phyloP scores from a whole-genome alignment of 2,329 filamentous ascomycete species.

The Aaosphaeria arxii region DNA sequence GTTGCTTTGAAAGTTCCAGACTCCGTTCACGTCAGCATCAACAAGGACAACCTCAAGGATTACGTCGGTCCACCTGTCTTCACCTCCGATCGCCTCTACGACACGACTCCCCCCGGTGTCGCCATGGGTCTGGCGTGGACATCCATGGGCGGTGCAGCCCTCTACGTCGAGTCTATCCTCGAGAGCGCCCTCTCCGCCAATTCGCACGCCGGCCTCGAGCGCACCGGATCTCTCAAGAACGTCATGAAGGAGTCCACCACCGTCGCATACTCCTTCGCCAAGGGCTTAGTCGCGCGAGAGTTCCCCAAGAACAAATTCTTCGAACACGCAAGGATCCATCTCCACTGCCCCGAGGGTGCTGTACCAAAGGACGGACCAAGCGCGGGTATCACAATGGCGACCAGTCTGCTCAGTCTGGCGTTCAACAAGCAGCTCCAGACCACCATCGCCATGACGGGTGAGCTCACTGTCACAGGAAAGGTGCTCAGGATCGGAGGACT shows the following conservation, averaged over 20 bases:
- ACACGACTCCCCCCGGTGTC: constrained; percentile 87
- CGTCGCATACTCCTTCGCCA: constrained; percentile 95
- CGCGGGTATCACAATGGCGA: constrained; percentile 98
- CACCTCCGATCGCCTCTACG: constrained; percentile 92
- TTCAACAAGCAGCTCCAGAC: constrained; percentile 76
- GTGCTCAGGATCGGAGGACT: constrained; percentile 91
- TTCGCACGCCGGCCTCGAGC: constrained; percentile 77
- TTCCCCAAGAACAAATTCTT: constrained; percentile 95
- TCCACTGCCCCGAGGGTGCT: constrained; percentile 95
- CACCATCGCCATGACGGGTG: constrained; percentile 95
- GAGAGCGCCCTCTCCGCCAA: constrained; percentile 73
- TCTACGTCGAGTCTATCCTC: constrained; percentile 96
- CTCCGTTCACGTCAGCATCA: constrained; percentile 79
- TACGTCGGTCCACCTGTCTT: constrained; percentile 96
- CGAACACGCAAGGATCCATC: constrained; percentile 88
- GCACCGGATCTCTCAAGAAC: constrained; percentile 89
- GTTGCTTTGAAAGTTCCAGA: constrained; percentile 81
- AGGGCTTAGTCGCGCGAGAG: constrained; percentile 77
- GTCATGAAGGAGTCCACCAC: constrained; percentile 98
- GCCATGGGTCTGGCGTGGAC: constrained; percentile 99
- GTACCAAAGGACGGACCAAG: constrained; percentile 80
- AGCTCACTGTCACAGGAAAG: constrained; percentile 95
- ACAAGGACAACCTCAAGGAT: constrained; percentile 87
- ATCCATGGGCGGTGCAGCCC: constrained; percentile 89
- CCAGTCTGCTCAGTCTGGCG: constrained; percentile 80